Base-by-base conservation (phyloP, 164 flowering plant species). In the Buxus sempervirens region DNA sequence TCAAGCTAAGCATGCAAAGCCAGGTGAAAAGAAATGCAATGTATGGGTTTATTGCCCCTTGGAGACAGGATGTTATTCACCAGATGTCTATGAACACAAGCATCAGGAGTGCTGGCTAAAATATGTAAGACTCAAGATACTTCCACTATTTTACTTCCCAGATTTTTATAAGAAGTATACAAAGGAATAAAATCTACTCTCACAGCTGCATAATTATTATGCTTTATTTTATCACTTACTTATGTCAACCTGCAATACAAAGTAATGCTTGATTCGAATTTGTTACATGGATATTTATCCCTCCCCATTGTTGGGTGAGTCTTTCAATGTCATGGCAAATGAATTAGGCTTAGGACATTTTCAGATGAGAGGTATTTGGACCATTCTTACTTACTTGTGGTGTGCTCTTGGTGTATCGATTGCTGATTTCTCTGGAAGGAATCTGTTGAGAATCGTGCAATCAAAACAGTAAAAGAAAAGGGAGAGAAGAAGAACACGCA, bases 1-100 rank as follows among this genome's bases (percentile, higher is more conserved):
- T 80, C 99, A 96, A 14, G 96, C 98, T 62, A 88, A 78, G 77
- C 58, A 62, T 69, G 97, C 98, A 62, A 87, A 80, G 72, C 88
- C 88, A 12, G 92, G 84, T 54, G 86, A 93, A 71, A 82, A 57
- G 85, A 91, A 80, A 79, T 96, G 99, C 79, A 96, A 93, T 66
- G 78, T 88, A 71, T 96, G 99, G 99, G 99, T 96, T 58, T 96
- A 93, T 79, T 96, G 99, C 77, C 99, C 99, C 12, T 84, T 85
- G 1, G 96, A 89, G 73, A 45, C 68, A 20, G 99, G 99, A 10
- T 96, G 99, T 73, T 78, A 82, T 75, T 96, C 99, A 21, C 99
- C 99, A 9, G 99, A 96, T 80, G 91, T 87, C 53, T 96, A 93
- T 71, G 81, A 89, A 65, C 99, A 96, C 80, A 93, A 85, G 69